Base-by-base conservation (phyloP, 1,139 yeast species). In the Chernovozyma sophiae-reginae region DNA sequence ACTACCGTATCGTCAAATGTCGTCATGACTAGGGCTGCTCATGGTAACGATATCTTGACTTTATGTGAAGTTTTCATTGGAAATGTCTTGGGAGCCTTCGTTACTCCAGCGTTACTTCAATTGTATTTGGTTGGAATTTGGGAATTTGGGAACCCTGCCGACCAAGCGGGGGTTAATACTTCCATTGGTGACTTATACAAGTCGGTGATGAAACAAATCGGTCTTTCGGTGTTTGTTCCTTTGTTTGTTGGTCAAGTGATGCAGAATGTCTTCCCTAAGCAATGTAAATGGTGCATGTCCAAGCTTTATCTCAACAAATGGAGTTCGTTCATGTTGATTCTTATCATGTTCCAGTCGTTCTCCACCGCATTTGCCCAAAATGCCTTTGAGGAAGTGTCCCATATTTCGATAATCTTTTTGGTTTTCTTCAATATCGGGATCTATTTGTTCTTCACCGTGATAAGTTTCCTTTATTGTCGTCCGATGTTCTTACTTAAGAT, bases 1-100 rank as follows among this genome's bases (percentile, higher is more conserved):
- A 89, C 96, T 12, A 87, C 96, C 0, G 95, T 87, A 15, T 79
- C 92, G 0, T 87, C 90, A 4, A 87, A 87, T 55, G 96, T 87
- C 33, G 90, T 87, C 20, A 86, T 87, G 96, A 87, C 97, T n/a
- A 74, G 75, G 37, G 72, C 71, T 40, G 90, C 95, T 0, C 80
- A 81, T 48, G 96, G 96, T 5, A 86, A 86, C 56, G 90, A 79
- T 44, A 64, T 85, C 19, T 63, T 87, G 39, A 82, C 95, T 17
- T 65, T 86, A 12, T 82, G 94, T 57, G 95, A 86, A 54, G 96
- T 87, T 16, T 79, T 86, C 41, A 72, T 87, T 31, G 96, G 96
- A 2, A 87, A 89, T 52, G 55, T 87, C 33, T 54, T 86, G 29
- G 96, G 96, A 4, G 94, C 95, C 0, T 87, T 87, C 49, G 68